Evolutionary conservation across 1,139 yeast species (phyloP).

Genomic region (Komagataea norvegica): DNA sequence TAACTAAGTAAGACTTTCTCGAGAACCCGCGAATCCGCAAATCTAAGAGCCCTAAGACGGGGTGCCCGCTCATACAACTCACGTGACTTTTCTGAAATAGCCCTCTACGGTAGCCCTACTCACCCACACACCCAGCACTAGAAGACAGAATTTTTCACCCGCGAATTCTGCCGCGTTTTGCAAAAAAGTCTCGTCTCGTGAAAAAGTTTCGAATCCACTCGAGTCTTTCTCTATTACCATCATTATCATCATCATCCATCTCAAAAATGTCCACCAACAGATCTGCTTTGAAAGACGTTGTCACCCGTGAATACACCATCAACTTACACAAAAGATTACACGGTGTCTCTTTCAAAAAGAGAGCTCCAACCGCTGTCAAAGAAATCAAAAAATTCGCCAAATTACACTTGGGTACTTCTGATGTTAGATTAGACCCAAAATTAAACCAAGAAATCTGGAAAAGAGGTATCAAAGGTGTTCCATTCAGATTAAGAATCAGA

Average conservation of each 20-base stretch:
- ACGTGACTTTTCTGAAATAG: no score
- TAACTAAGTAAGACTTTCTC: no score
- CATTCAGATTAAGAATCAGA: constrained; percentile 97
- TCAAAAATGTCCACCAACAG: constrained; percentile 45
- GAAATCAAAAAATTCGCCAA: constrained; percentile 98
- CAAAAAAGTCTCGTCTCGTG: no score
- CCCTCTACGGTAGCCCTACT: no score
- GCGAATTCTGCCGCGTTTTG: no score
- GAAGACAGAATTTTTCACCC: neutral
- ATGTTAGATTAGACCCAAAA: constrained; percentile 98
- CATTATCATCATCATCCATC: constrained; percentile 1
- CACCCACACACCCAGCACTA: neutral
- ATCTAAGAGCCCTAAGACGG: no score
- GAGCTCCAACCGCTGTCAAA: constrained; percentile 99
- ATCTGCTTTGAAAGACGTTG: constrained; percentile 98
- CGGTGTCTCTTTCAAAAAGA: constrained; percentile 98
- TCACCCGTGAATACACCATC: constrained; percentile 99
- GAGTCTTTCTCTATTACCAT: no score
- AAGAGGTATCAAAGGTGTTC: constrained; percentile 99
- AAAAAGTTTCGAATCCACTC: constrained; percentile 2
- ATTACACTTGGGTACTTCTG: constrained; percentile 98
- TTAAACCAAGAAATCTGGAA: constrained; percentile 98
- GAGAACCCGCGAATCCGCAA: no score
- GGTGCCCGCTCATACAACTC: no score
- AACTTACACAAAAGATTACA: constrained; percentile 99